These are phyloP conservation scores for Inga laurina DNA, from an alignment of 306 rosid genomes.

Conservation along the genomic window DNA sequence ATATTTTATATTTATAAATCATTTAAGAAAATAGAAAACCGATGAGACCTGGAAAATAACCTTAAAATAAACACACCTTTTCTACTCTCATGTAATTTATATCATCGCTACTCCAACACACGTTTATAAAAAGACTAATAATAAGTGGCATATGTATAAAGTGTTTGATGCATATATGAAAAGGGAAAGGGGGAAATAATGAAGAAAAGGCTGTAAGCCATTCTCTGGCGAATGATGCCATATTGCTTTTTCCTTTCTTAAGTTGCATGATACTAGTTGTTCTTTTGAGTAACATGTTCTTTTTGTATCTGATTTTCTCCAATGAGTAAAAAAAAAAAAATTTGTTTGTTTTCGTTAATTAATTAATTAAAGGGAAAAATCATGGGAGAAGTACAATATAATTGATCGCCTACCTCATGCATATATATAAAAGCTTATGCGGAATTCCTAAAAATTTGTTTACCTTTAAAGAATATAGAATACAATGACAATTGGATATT, in stretches of 20 bases:
- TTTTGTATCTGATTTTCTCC: neutral
- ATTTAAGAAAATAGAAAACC: no score
- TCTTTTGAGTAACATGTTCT: neutral
- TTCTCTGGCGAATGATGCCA: slow-evolving; percentile 2
- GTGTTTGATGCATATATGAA: slow-evolving; percentile 19
- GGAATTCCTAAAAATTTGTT: neutral
- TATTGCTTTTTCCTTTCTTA: neutral
- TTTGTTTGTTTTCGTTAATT: neutral
- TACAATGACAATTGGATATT: no score
- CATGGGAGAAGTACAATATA: neutral
- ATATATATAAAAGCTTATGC: neutral
- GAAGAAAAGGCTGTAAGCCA: slow-evolving; percentile 6
- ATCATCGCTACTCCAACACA: neutral
- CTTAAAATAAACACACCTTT: neutral
- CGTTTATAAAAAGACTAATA: neutral
- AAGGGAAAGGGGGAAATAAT: slow-evolving; percentile 12
- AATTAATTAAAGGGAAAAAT: neutral
- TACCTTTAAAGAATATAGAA: no score
- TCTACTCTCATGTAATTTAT: no score
- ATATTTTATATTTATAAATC: no score
- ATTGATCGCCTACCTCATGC: neutral
- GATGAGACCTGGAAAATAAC: neutral
- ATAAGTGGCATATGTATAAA: neutral
- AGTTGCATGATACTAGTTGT: neutral
- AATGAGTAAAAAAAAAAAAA: neutral